Evolutionary conservation across 306 rosid species (phyloP).

Genomic region (Trifolium fragiferum): DNA sequence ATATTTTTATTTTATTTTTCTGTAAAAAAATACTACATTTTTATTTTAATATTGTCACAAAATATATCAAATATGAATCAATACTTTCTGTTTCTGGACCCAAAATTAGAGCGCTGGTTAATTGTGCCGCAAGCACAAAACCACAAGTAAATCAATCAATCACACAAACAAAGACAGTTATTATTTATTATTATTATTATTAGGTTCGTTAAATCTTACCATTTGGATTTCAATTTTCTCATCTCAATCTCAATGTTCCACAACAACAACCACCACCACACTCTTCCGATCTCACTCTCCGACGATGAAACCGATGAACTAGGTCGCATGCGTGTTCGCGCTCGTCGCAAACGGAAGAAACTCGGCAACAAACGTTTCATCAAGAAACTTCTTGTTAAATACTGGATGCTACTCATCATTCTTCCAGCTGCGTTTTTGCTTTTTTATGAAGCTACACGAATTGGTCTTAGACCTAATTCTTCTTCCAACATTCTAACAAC

Average conservation of each 20-base stretch:
- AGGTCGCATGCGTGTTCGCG: constrained; percentile 74
- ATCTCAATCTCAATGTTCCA: constrained; percentile 50
- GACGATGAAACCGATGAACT: constrained; percentile 87
- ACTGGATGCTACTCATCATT: constrained; percentile 75
- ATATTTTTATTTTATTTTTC: too few relatives aligned
- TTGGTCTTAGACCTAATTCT: constrained; percentile 50
- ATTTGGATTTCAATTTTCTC: neutral
- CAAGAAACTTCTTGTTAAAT: constrained; percentile 55
- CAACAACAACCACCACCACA: constrained; percentile 48
- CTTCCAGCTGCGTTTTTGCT: constrained; percentile 63
- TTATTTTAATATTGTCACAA: too few relatives aligned
- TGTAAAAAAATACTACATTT: too few relatives aligned
- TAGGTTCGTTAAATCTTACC: neutral
- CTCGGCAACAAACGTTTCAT: constrained; percentile 52
- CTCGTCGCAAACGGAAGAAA: constrained; percentile 80
- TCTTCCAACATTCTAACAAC: neutral
- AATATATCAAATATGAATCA: too few relatives aligned
- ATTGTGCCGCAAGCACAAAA: neutral
- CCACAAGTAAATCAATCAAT: neutral
- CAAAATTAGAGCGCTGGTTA: neutral
- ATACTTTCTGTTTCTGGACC: too few relatives aligned
- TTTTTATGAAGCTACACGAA: constrained; percentile 61
- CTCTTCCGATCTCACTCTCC: constrained; percentile 65
- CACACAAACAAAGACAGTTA: neutral
- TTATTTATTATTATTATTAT: neutral